Base-by-base conservation (phyloP, 2,329 filamentous ascomycete species). In the Fusarium brachygibbosum region DNA sequence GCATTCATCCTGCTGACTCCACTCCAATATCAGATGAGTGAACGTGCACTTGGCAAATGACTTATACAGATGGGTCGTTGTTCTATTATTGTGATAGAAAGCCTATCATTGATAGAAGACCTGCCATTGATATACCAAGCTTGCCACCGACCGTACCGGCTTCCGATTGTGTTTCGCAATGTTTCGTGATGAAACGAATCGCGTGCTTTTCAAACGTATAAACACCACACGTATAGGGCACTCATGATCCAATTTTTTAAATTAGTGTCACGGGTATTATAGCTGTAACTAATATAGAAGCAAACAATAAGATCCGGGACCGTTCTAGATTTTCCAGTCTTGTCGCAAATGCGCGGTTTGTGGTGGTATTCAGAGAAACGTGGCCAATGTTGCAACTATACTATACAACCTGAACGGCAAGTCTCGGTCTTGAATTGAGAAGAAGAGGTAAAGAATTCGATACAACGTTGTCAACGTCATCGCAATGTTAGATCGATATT, bases 401-500 rank as follows among this genome's bases (percentile, higher is more conserved):
- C 16, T 38, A 28, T 54, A 32, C 38, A 12, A 40, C 31, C 14
- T 28, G 23, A 16, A 35, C 44, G 46, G 44, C 29, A 42, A 25
- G 51, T 50, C 17, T 46, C 19, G 23, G 28, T 8, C n/a, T 23
- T 40, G 35, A 42, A n/a, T 21, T 28, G 1, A 46, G 25, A n/a
- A 34, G 44, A 23, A 31, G 17, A 34, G 41, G 12, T 11, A n/a
- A 40, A 59, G 37, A 59, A 59, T 67, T 45, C 37, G 29, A 60
- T 61, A 57, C 48, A 41, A 35, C 37, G 16, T 19, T 68, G 48
- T 44, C 54, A 40, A 68, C 38, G 63, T 57, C 56, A 63, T 63
- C 60, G 63, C 6, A 63, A 70, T 68, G 67, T 60, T 45, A 38
- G 55, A 50, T 42, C 55, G 46, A 68, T 64, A 68, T n/a, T 32